Evolutionary conservation across 1,284 basidiomycete genomes (phyloP), one percentile per base, ranked within the genome.

Genomic region (Agroathelia rolfsii): DNA sequence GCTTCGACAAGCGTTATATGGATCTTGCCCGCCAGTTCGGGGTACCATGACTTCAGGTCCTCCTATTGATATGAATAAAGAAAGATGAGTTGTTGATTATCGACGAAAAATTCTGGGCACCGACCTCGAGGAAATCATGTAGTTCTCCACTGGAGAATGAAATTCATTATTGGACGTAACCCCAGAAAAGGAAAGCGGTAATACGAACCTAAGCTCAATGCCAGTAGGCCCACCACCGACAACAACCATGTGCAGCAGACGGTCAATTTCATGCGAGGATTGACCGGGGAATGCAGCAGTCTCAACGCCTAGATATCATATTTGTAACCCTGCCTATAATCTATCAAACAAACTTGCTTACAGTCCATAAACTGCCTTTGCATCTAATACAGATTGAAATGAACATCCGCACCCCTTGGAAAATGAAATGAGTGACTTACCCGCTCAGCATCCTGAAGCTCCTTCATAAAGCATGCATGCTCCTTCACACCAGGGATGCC

Each of bases 191-290:
- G 15, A 21, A 14, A 31, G 17, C 18, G 32, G 11, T 16, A 36
- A 28, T 6, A 39, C 42, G n/a, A 30, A 59, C 58, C 58, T 53
- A 37, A 87, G 60, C 58, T 97, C 94, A 42, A 98, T 74, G 53
- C 94, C 94, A 11, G 93, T 97, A 5, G 94, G 94, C 24, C 94
- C 94, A 50, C 94, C 93, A 37, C 94, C 94, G 24, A 97, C 94
- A 34, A 98, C 93, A 32, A 96, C 81, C 76, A 95, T 90, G 63
- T 97, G 90, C 38, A 93, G 72, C 28, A 98, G 62, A 24, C 94
- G 76, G 47, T 93, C 79, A 37, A 94, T 74, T 61, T 97, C 94
- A 35, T 76, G 73, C 24, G 79, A 56, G 14, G 70, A 69, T 59
- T 95, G 93, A 23, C 87, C 89, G 28, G 87, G 87, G 73, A 96